Evolutionary conservation across 345 rosid genomes (phyloP).

Genomic region (Toxicodendron radicans): DNA sequence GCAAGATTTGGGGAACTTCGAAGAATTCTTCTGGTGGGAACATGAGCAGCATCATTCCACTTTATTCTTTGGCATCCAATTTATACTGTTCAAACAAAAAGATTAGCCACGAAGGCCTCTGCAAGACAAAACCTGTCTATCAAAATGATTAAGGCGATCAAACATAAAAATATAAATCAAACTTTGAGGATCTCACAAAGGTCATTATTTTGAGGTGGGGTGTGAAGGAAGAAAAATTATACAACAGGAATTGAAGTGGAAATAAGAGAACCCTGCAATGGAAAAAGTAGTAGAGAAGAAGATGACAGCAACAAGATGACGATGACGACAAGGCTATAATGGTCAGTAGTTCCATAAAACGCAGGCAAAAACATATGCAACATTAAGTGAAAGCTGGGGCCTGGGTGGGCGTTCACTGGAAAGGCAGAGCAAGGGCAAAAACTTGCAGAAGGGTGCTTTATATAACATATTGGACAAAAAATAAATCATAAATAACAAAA

Average conservation of each 20-base stretch:
- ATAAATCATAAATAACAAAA: constrained; percentile 19
- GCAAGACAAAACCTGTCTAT: constrained; percentile 9
- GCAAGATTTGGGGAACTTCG: neutral
- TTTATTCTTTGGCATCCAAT: constrained; percentile 4
- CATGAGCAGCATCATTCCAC: constrained; percentile 1
- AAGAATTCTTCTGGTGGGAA: constrained; percentile 7
- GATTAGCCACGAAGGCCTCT: neutral
- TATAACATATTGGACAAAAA: constrained; percentile 25
- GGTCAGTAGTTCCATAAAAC: neutral
- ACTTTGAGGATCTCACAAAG: neutral
- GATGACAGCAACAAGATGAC: neutral
- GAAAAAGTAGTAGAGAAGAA: neutral
- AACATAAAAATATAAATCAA: neutral
- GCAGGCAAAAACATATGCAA: constrained; percentile 10
- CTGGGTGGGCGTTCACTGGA: constrained; percentile 2
- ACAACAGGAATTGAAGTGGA: neutral
- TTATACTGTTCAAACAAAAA: neutral
- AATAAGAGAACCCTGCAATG: neutral
- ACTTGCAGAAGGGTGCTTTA: constrained; percentile 19
- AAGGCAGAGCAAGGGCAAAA: constrained; percentile 13
- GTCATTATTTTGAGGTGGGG: neutral
- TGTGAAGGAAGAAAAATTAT: neutral
- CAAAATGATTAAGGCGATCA: constrained; percentile 6
- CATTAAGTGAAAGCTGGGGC: constrained; percentile 1
- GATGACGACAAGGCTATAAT: neutral